phyloP scores from a whole-genome alignment of 129 eudicot genomes.

The Logfia minima region DNA sequence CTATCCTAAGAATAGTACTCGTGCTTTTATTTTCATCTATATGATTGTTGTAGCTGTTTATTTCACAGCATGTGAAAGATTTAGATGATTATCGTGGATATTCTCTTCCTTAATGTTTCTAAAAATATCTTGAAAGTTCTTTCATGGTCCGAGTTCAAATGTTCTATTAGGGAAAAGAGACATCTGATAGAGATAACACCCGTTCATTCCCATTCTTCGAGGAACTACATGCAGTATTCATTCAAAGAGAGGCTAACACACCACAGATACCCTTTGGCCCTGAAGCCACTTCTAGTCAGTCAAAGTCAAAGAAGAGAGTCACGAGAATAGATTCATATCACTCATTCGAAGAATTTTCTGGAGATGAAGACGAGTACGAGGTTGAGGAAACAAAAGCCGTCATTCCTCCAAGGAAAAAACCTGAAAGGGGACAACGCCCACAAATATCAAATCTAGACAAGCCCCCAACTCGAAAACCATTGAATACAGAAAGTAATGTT shows the following conservation, averaged over 20 bases:
- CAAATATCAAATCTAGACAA: constrained; percentile 24
- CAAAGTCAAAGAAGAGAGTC: constrained; percentile 43
- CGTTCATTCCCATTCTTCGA: constrained; percentile 65
- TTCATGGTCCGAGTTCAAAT: constrained; percentile 1
- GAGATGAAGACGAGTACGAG: constrained; percentile 42
- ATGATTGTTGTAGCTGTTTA: not conserved
- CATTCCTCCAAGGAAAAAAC: constrained; percentile 44
- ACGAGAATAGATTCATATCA: constrained; percentile 34
- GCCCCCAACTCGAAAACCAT: constrained; percentile 23
- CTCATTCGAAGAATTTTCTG: constrained; percentile 50
- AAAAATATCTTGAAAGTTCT: not conserved
- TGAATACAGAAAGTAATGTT: constrained; percentile 5
- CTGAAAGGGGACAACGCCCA: constrained; percentile 42
- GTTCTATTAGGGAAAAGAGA: constrained; percentile 54
- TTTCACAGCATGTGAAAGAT: not conserved
- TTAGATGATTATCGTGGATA: not conserved
- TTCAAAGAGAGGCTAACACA: constrained; percentile 37
- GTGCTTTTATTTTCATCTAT: not conserved
- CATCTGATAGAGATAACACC: constrained; percentile 46
- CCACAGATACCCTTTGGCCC: constrained; percentile 39
- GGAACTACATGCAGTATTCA: constrained; percentile 61
- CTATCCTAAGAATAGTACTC: not conserved
- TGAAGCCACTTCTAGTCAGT: constrained; percentile 34
- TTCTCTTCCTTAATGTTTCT: not conserved
- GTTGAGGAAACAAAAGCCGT: constrained; percentile 25